Evolutionary conservation across 441 rosid species (phyloP).

Genomic region (Macaranga tanarius): DNA sequence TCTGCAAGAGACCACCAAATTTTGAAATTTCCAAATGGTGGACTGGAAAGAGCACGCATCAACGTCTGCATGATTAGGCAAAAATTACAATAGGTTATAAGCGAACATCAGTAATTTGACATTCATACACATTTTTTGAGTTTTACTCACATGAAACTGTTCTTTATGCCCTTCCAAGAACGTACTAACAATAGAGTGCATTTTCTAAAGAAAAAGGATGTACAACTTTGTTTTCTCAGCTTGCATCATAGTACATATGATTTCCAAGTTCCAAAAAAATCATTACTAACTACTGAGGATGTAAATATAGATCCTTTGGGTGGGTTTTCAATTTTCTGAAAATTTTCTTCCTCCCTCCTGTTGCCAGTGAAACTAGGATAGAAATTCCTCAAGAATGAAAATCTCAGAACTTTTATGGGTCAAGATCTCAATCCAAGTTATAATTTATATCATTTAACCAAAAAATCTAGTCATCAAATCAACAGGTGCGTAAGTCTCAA

Average conservation of each 20-base stretch:
- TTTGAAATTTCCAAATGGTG: conserved; percentile 68
- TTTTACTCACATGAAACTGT: conserved; percentile 10
- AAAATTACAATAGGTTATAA: not conserved
- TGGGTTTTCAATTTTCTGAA: not conserved
- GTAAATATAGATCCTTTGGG: no score
- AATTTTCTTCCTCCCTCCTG: not conserved
- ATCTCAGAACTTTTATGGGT: not conserved
- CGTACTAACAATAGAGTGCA: not conserved
- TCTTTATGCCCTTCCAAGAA: not conserved
- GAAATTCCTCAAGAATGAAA: not conserved
- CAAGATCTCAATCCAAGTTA: not conserved
- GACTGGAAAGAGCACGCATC: conserved; percentile 75
- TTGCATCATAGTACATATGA: not conserved
- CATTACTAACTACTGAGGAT: not conserved
- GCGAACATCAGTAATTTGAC: conserved; percentile 3
- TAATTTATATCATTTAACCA: not conserved
- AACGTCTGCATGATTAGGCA: conserved; percentile 52
- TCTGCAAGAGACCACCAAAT: conserved; percentile 98
- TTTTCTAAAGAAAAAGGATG: not conserved
- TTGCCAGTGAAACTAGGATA: not conserved
- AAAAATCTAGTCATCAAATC: not conserved
- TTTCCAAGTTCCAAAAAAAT: not conserved
- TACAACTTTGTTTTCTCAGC: not conserved
- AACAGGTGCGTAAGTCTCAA: not conserved
- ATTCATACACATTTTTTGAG: conserved; percentile 7